Conservation (phyloP, 176 grass and related monocot species). For the Elymus sibiricus region DNA sequence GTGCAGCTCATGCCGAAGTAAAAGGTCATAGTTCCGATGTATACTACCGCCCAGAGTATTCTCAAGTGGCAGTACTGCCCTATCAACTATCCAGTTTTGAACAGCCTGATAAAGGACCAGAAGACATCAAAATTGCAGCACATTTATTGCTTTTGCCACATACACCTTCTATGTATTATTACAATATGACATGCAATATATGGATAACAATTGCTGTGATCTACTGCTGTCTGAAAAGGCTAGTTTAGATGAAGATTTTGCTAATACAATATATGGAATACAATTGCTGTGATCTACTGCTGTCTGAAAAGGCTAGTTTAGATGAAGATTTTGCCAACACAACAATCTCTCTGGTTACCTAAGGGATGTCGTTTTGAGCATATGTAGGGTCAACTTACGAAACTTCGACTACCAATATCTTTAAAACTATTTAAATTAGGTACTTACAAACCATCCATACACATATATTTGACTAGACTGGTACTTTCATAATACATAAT, state of each 20-base stretch:
- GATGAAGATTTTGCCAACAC: background rate
- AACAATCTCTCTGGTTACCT: background rate
- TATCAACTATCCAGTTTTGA: conserved; percentile 60
- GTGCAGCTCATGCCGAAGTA: conserved; percentile 74
- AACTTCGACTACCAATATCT: background rate
- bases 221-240: background rate
- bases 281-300: background rate
- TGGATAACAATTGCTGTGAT: background rate
- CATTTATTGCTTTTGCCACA: background rate
- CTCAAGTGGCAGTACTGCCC: conserved; percentile 83
- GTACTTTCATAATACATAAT: background rate
- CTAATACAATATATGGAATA: background rate
- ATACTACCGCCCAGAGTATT: conserved; percentile 93
- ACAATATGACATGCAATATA: background rate
- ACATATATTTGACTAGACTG: background rate
- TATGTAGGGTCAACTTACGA: background rate
- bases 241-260: no score
- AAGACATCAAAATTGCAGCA: conserved; percentile 14
- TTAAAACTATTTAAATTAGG: background rate
- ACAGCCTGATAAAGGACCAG: conserved; percentile 56
- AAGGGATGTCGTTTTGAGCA: background rate
- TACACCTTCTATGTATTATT: conserved; percentile 6
- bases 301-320: conserved; percentile 6
- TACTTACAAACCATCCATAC: background rate
- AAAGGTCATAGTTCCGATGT: conserved; percentile 91